Percentiles rank a stretch among this genome's conserved stretches.
phyloP scores from a whole-genome alignment of 257 asterid species.

The Ajuga chamaepitys region DNA sequence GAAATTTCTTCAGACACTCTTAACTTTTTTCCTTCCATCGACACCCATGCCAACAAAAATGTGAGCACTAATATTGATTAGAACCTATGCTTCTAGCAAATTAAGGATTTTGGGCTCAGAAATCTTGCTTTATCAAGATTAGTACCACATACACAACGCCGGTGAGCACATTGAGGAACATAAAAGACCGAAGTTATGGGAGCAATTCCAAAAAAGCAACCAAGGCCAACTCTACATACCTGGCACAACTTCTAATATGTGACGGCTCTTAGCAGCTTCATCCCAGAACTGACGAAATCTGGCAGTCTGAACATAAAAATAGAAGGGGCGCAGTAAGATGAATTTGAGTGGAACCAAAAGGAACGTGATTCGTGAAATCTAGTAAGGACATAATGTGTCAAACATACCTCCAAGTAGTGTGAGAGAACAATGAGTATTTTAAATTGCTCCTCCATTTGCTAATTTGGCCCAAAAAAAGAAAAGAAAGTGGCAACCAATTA shows the following conservation, averaged over 20 bases:
- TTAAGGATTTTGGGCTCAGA: background rate
- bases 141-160: background rate
- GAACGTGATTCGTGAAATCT: background rate
- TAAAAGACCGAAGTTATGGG: background rate
- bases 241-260: conserved; percentile 38
- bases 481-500: background rate
- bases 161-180: background rate
- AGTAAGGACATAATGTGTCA: background rate
- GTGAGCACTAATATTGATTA: background rate
- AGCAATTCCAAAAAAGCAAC: background rate
- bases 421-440: conserved; percentile 88
- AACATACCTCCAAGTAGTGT: conserved; percentile 81
- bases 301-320: conserved; percentile 58
- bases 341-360: background rate
- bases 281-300: conserved; percentile 95
- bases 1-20: background rate
- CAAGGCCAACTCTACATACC: conserved; percentile 16
- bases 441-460: conserved; percentile 97
- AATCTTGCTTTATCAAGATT: background rate
- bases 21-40: background rate
- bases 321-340: background rate
- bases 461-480: background rate
- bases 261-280: conserved; percentile 78
- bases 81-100: background rate
- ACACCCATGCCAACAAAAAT: too few relatives aligned